Percentiles rank a stretch among this genome's conserved stretches.
These are phyloP conservation scores for Pythium sukuiense DNA, from an alignment of 352 stramenopile genomes.

Conservation along the genomic window DNA sequence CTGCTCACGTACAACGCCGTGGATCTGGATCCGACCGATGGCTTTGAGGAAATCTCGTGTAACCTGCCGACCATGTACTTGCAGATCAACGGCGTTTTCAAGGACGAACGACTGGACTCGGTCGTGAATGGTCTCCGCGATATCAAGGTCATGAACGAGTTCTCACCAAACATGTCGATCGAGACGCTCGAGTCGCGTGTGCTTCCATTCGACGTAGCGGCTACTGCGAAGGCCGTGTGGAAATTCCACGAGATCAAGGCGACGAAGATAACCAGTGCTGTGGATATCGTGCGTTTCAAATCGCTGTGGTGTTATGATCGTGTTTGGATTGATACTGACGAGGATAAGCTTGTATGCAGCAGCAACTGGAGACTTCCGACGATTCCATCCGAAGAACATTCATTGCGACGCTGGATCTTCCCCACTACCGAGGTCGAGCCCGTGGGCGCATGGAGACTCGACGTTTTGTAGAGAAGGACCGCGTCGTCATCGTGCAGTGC, in stretches of 20 bases:
- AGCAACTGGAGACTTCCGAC: constrained; percentile 7
- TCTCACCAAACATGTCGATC: constrained; percentile 9
- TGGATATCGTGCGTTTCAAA: neutral
- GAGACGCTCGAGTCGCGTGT: constrained; percentile 15
- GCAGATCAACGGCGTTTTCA: constrained; percentile 19
- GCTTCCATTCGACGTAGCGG: constrained; percentile 13
- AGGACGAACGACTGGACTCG: neutral
- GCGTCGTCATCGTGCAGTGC: constrained; percentile 1
- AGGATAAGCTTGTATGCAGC: neutral
- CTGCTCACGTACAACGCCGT: neutral
- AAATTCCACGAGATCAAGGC: constrained; percentile 11
- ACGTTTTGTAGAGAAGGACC: neutral
- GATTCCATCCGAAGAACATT: neutral
- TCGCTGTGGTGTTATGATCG: neutral
- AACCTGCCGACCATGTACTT: constrained; percentile 17
- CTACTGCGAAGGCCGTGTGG: constrained; percentile 14
- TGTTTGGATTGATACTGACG: neutral
- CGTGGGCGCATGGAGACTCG: neutral
- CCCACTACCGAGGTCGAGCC: neutral
- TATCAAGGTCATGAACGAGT: constrained; percentile 8
- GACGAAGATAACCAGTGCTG: neutral
- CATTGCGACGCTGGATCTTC: neutral
- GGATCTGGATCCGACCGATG: neutral
- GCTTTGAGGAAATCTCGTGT: constrained; percentile 11
- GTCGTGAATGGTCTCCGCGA: neutral